phyloP scores from a whole-genome alignment of 2,329 filamentous ascomycete genomes.

The Claviceps sp. region DNA sequence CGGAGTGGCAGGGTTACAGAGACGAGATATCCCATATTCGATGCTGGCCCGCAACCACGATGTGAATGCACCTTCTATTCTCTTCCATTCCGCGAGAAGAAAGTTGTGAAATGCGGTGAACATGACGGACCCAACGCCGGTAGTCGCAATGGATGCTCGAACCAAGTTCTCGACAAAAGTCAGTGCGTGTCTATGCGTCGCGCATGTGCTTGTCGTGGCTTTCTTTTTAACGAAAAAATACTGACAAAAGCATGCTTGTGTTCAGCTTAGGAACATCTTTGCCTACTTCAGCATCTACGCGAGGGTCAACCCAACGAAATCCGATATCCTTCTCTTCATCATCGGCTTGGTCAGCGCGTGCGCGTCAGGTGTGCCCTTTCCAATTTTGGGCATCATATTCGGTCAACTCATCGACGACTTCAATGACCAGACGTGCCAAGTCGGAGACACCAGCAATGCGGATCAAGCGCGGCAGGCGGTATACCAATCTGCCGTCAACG shows the following conservation, averaged over 20 bases:
- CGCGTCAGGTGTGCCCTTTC: slow-evolving; percentile 35
- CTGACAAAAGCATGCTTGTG: neutral
- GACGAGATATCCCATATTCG: neutral
- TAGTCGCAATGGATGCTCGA: neutral
- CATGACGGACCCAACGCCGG: neutral
- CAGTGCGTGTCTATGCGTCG: neutral
- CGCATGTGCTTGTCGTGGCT: neutral
- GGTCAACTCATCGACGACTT: slow-evolving; percentile 40
- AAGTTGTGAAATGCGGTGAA: neutral
- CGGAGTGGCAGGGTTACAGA: neutral
- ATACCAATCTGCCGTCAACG: slow-evolving; percentile 20
- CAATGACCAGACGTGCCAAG: slow-evolving; percentile 26
- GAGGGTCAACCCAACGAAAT: slow-evolving; percentile 7
- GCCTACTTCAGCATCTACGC: slow-evolving; percentile 2
- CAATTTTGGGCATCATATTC: slow-evolving; percentile 41
- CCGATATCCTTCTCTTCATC: slow-evolving; percentile 8
- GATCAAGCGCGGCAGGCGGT: slow-evolving; percentile 3
- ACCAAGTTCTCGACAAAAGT: neutral
- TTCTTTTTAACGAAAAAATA: neutral
- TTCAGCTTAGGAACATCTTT: neutral
- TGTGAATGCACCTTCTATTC: neutral
- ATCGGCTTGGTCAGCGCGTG: slow-evolving; percentile 5
- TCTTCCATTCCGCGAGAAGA: neutral
- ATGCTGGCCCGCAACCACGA: neutral
- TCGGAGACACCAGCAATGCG: slow-evolving; percentile 13